Evolutionary conservation across 108 stramenopile species (phyloP), one percentile per base, ranked within the genome.

Genomic region (Hondaea fermentalgiana): DNA sequence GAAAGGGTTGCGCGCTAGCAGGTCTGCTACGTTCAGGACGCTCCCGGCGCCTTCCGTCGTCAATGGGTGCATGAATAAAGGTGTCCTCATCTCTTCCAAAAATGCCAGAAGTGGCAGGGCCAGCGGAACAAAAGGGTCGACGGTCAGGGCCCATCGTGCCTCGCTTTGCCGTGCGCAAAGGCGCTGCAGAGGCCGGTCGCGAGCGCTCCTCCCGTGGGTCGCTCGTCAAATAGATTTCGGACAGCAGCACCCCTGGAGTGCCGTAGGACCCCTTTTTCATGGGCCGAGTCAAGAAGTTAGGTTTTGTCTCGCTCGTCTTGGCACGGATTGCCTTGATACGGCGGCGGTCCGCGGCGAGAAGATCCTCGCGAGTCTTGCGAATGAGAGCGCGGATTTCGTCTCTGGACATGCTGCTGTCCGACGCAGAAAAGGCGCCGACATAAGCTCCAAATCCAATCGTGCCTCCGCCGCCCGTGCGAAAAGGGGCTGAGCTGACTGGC

Each of bases 121-220:
- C 49, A 19, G 45, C 51, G n/a, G 76, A 83, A 23, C 76, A 83
- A 23, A 83, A 83, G 6, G 76, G 17, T 16, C 10, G 45, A 8
- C 51, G 45, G n/a, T 83, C 49, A 17, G 25, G 35, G 10, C 42
- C 64, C 25, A 10, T 12, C 25, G 21, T 69, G 6, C 21, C 35
- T 42, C 42, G 25, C 8, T 69, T 17, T 6, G 64, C 25, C 10
- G 21, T 12, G 64, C 25, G 35, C 42, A 23, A 28, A 1, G 64
- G 35, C n/a, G 59, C 59, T n/a, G 59, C 64, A 28, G 64, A 69
- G 14, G 45, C 51, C 6, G 76, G 76, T 12, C 76, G 76, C 76
- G 76, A 83, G 64, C 64, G 64, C 51, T 53, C 76, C 45, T 83
- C 76, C 51, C 76, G 76, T 53, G 76, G 76, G 16, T 53, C 76